Percentiles rank a stretch among this genome's conserved stretches.
phyloP scores from a whole-genome alignment of 2,329 filamentous ascomycete genomes.

The Didymella segeticola region DNA sequence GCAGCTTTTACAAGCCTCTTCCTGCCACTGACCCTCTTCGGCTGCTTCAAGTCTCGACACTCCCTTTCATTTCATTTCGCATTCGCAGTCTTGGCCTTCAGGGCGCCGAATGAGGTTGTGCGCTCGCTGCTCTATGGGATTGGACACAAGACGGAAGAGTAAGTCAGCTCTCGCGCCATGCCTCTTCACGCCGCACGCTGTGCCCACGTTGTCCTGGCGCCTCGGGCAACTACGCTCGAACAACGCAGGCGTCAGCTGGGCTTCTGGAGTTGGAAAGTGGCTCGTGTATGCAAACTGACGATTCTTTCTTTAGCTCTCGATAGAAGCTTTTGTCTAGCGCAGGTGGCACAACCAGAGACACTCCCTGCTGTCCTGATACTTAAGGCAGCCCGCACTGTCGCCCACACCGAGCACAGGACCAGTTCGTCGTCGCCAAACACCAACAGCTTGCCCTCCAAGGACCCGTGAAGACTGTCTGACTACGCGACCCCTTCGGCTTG shows the following conservation, averaged over 20 bases:
- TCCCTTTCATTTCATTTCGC: constrained; percentile 2
- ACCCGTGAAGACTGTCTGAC: constrained; percentile 17
- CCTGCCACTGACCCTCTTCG: constrained; percentile 6
- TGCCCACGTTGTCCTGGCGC: constrained; percentile 25
- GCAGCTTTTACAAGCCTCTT: background rate
- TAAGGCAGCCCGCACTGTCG: too few species aligned
- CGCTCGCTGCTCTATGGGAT: constrained; percentile 19
- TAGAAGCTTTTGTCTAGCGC: constrained; percentile 30
- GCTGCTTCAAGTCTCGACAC: background rate
- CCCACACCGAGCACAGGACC: too few species aligned
- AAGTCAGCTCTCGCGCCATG: constrained; percentile 31
- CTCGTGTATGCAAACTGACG: constrained; percentile 31
- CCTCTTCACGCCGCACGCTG: constrained; percentile 18
- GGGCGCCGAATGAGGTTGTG: constrained; percentile 11
- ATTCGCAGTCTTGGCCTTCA: constrained; percentile 1
- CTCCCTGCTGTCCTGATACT: constrained; percentile 17
- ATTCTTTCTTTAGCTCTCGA: constrained; percentile 34
- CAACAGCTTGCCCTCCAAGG: background rate
- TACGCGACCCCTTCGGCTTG: constrained; percentile 23
- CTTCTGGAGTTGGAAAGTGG: constrained; percentile 14
- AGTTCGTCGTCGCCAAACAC: constrained; percentile 2
- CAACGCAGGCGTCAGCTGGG: constrained; percentile 29
- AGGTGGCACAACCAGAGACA: constrained; percentile 18
- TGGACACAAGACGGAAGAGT: constrained; percentile 23
- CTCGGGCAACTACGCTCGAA: constrained; percentile 27